These are phyloP conservation scores for Metroxylon sagu DNA, from an alignment of 176 grass and related monocot species.

Conservation along the genomic window DNA sequence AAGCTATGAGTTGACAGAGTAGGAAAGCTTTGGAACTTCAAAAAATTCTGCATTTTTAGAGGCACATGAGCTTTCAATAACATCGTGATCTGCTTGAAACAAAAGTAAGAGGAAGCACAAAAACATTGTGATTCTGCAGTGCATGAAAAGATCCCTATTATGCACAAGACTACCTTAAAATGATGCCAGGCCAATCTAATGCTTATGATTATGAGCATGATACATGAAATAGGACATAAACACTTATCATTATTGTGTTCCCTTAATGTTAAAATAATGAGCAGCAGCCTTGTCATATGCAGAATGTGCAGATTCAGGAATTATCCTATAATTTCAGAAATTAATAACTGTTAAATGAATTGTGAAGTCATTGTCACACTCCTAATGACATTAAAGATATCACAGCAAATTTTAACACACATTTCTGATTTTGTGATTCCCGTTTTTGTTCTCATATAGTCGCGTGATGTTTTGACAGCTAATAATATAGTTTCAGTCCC, in stretches of 20 bases:
- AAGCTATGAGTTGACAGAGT: too few relatives aligned
- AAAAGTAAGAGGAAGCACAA: too few relatives aligned
- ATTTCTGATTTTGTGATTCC: constrained; percentile 93
- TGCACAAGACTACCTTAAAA: too few relatives aligned
- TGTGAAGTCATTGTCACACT: too few relatives aligned
- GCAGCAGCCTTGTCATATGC: constrained; percentile 75
- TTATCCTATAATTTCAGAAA: constrained; percentile 40
- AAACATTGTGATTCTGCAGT: too few relatives aligned
- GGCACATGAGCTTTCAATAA: too few relatives aligned
- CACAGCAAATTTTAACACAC: constrained; percentile 37
- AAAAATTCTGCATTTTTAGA: too few relatives aligned
- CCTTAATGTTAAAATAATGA: constrained; percentile 82
- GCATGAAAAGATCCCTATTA: too few relatives aligned
- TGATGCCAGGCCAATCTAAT: too few relatives aligned
- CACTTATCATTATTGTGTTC: constrained; percentile 85
- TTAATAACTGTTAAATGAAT: too few relatives aligned
- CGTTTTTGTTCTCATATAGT: constrained; percentile 85
- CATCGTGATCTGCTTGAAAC: too few relatives aligned
- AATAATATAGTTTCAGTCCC: constrained; percentile 95
- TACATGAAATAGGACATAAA: background rate
- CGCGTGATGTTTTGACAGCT: constrained; percentile 88
- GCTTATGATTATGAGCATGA: background rate
- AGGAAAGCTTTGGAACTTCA: too few relatives aligned
- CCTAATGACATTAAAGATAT: background rate
- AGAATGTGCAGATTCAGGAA: constrained; percentile 64